Conservation (phyloP, 2,329 filamentous ascomycete species). For the Ophiocordyceps camponoti-floridani region DNA sequence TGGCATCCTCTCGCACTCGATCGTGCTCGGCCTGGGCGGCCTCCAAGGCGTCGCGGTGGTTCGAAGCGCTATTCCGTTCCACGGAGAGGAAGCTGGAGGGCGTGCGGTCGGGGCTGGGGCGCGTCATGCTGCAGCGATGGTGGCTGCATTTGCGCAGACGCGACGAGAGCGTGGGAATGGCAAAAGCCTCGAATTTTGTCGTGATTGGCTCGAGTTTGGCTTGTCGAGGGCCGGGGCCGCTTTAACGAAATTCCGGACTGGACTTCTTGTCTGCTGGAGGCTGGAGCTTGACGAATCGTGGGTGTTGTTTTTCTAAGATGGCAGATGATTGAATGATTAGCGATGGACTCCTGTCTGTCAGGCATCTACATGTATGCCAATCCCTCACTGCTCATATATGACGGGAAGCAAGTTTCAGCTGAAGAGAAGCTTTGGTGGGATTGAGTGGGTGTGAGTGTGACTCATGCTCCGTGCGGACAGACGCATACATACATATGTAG, state of each 20-base stretch:
- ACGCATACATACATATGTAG: no score
- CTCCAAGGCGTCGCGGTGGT: slow-evolving; percentile 47
- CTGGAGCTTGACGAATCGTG: no score
- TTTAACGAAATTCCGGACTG: background rate
- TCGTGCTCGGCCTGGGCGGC: slow-evolving; percentile 50
- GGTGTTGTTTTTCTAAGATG: no score
- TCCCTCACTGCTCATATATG: no score
- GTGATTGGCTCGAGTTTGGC: background rate
- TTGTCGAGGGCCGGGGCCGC: background rate
- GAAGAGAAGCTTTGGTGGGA: no score
- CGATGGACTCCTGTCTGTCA: no score
- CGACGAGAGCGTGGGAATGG: background rate
- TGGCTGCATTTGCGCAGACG: slow-evolving; percentile 4
- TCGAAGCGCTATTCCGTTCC: slow-evolving; percentile 41
- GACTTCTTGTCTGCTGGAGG: no score
- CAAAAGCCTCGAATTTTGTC: background rate
- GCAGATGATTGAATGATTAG: no score
- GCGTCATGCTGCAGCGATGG: slow-evolving; percentile 19
- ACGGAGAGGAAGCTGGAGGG: slow-evolving; percentile 43
- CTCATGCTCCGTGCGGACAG: no score
- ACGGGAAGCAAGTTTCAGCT: no score
- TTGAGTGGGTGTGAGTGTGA: no score
- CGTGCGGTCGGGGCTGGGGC: slow-evolving; percentile 22
- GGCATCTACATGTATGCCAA: no score
- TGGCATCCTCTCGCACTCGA: slow-evolving; percentile 34